Percentiles rank a stretch among this genome's conserved stretches.
These are phyloP conservation scores for Nannochloris sp. DNA, from an alignment of 139 green algal species.

Conservation along the genomic window DNA sequence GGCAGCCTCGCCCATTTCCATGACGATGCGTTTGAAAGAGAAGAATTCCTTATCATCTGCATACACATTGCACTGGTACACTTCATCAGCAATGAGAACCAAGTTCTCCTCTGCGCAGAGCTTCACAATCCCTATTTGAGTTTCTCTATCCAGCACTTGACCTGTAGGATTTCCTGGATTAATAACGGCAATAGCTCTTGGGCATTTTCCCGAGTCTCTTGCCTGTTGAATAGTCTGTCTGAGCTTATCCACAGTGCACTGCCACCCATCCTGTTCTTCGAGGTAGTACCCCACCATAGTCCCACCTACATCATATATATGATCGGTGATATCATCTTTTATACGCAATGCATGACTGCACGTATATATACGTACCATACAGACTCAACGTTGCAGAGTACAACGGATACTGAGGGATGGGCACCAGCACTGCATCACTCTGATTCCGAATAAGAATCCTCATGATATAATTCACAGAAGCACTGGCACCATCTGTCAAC, in stretches of 20 bases:
- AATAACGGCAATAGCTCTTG: slow-evolving; percentile 82
- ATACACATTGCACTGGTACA: slow-evolving; percentile 93
- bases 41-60: slow-evolving; percentile 58
- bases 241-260: slow-evolving; percentile 52
- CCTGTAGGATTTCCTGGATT: slow-evolving; percentile 95
- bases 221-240: slow-evolving; percentile 27
- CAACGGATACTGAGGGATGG: slow-evolving; percentile 82
- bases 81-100: slow-evolving; percentile 84
- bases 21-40: slow-evolving; percentile 72
- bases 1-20: slow-evolving; percentile 39
- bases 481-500: slow-evolving; percentile 70
- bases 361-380: slow-evolving; percentile 34
- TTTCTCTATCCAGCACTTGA: slow-evolving; percentile 54
- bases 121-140: slow-evolving; percentile 55
- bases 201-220: slow-evolving; percentile 24
- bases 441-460: slow-evolving; percentile 49
- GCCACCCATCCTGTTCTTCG: slow-evolving; percentile 72
- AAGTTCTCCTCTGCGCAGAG: slow-evolving; percentile 53
- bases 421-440: slow-evolving; percentile 36
- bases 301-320: slow-evolving; percentile 28
- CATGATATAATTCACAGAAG: slow-evolving; percentile 64
- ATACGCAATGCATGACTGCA: background rate
- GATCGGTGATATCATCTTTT: too few relatives aligned
- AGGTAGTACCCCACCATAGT: slow-evolving; percentile 83
- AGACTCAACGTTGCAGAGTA: slow-evolving; percentile 75